phyloP scores from a whole-genome alignment of 371 early-diverging fungal species.

The Mortierella sp. region DNA sequence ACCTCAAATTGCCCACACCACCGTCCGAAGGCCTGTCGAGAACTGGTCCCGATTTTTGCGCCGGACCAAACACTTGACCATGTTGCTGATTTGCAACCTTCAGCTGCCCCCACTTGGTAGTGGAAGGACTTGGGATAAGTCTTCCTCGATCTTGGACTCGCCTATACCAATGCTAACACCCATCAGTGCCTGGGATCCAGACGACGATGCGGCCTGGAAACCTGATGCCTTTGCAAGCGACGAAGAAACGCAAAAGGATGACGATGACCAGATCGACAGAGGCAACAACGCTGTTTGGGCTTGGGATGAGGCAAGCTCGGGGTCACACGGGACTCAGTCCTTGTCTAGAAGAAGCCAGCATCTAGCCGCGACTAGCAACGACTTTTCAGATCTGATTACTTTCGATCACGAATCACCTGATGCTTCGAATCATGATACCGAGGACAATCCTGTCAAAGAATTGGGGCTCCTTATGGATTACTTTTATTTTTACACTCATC shows the following conservation, averaged over 20 bases:
- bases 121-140: too few relatives aligned
- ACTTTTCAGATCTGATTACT: slow-evolving; percentile 24
- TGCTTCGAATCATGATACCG: background rate
- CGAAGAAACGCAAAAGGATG: too few relatives aligned
- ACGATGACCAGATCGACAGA: too few relatives aligned
- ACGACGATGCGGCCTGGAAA: too few relatives aligned
- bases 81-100: slow-evolving; percentile 27
- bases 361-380: background rate
- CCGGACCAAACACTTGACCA: slow-evolving; percentile 22
- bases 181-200: too few relatives aligned
- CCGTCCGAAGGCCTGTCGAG: background rate
- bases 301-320: too few relatives aligned
- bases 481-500: slow-evolving; percentile 33
- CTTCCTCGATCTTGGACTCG: too few relatives aligned
- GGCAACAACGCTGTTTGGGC: too few relatives aligned
- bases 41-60: slow-evolving; percentile 13
- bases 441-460: background rate
- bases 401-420: slow-evolving; percentile 11
- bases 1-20: background rate
- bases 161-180: too few relatives aligned
- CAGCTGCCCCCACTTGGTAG: slow-evolving; percentile 9
- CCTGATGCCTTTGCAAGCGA: too few relatives aligned
- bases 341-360: background rate
- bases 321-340: too few relatives aligned
- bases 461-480: slow-evolving; percentile 31